These are phyloP conservation scores for Flaveria brownii DNA, from an alignment of 129 eudicot genomes.

Conservation along the genomic window DNA sequence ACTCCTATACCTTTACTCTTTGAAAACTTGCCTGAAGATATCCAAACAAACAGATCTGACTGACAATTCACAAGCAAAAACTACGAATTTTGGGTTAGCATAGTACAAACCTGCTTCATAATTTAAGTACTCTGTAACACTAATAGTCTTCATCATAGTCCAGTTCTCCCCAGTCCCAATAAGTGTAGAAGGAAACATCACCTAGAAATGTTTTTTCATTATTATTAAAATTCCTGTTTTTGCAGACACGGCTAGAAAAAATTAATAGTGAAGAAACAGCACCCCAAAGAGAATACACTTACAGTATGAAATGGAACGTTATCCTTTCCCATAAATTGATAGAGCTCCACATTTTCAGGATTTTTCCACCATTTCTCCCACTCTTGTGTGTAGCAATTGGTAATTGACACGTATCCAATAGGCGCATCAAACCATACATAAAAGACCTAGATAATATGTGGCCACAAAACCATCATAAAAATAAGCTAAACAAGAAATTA, in stretches of 20 bases:
- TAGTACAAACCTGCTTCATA: constrained; percentile 78
- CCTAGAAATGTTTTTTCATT: constrained; percentile 44
- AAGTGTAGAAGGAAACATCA: constrained; percentile 93
- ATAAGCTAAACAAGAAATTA: background rate
- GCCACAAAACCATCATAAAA: background rate
- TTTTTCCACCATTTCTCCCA: constrained; percentile 99
- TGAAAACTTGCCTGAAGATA: constrained; percentile 63
- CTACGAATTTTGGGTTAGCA: background rate
- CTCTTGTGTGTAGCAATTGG: constrained; percentile 79
- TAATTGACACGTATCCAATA: constrained; percentile 93
- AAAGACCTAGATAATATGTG: constrained; percentile 57
- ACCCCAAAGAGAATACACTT: constrained; percentile 35
- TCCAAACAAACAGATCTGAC: background rate
- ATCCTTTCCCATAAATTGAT: constrained; percentile 99
- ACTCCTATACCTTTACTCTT: constrained; percentile 95
- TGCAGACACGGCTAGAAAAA: background rate
- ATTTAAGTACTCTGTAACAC: constrained; percentile 90
- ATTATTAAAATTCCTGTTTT: background rate
- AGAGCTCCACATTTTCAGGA: constrained; percentile 95
- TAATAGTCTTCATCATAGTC: constrained; percentile 93
- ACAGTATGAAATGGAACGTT: constrained; percentile 98
- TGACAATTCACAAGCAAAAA: constrained; percentile 10
- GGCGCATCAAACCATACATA: constrained; percentile 99
- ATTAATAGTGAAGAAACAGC: background rate
- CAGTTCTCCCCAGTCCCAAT: constrained; percentile 85